phyloP scores from a whole-genome alignment of 257 asterid genomes.

The Echites panduratus region DNA sequence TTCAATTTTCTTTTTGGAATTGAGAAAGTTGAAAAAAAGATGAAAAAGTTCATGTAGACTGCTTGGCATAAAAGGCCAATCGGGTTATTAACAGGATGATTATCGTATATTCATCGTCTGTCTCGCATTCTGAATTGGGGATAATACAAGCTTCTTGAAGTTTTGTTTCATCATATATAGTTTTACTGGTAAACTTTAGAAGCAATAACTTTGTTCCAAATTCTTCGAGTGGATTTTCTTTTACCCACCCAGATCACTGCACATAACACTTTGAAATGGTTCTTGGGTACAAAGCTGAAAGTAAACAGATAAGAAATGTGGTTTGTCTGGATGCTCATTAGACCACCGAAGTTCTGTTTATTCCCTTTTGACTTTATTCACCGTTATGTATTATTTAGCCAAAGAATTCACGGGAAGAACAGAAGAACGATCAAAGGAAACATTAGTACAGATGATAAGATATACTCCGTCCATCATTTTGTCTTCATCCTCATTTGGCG shows the following conservation, averaged over 20 bases:
- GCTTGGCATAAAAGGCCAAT: background rate
- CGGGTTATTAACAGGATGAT: background rate
- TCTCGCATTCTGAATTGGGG: background rate
- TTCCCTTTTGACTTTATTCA: background rate
- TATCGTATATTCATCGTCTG: background rate
- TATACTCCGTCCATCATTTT: background rate
- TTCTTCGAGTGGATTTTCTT: background rate
- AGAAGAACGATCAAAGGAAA: background rate
- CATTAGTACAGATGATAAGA: conserved; percentile 1
- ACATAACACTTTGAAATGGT: background rate
- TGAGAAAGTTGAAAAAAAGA: background rate
- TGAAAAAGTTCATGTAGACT: background rate
- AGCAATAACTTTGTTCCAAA: background rate
- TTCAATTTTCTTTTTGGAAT: background rate
- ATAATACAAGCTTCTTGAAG: background rate
- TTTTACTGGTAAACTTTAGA: background rate
- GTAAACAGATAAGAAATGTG: background rate
- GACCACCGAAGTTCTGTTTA: background rate
- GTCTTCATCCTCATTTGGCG: background rate
- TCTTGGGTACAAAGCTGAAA: background rate
- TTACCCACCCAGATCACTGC: background rate
- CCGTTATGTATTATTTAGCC: background rate
- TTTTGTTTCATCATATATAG: background rate
- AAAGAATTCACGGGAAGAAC: conserved; percentile 16
- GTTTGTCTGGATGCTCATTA: background rate